Evolutionary conservation across 352 stramenopile species (phyloP), one percentile per base, ranked within the genome.

Genomic region (Hyaloperonospora brassicae): DNA sequence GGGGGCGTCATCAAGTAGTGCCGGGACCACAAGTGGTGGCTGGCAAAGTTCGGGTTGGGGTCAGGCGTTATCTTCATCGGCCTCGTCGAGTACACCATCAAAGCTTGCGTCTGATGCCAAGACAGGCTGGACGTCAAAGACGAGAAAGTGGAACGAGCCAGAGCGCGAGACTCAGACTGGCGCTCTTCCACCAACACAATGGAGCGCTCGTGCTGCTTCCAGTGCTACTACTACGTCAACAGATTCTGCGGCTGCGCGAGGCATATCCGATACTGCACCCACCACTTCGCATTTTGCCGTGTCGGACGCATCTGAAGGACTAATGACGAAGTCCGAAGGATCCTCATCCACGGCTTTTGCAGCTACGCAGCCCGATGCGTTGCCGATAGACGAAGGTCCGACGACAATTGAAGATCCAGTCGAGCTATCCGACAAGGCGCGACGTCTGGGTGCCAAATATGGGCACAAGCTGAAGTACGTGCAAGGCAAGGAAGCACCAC

Each of bases 391-490:
- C 21, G 9, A 41, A 44, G 24, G 11, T 1, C 24, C 47, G 22
- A 52, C 31, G 12, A 45, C 34, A 2, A 60, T 34, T 8, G 27
- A 9, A 34, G 27, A 34, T 34, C 8, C 27, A 8, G 27, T 34
- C 27, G 27, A 34, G 27, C 27, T 34, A 8, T 34, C 27, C 4
- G 27, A 34, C 27, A 34, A 34, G 8, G 27, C 27, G 27, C 4
- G 27, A 34, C 27, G 27, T 34, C 27, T 34, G 27, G 27, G 27
- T 34, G 70, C 73, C 10, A 79, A 74, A 41, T 85, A 89, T 50
- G 77, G 77, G 0, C 74, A 92, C 66, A 92, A 90, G 59, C 60
- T 93, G 39, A 88, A 90, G 52, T 93, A 88, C 55, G 61, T 93
- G 21, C 81, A 85, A 35, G 82, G 79, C 12, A 77, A 73, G 51